These are phyloP conservation scores for Cutaneotrichosporon sp. DNA, from an alignment of 1,284 basidiomycete species.

Conservation along the genomic window DNA sequence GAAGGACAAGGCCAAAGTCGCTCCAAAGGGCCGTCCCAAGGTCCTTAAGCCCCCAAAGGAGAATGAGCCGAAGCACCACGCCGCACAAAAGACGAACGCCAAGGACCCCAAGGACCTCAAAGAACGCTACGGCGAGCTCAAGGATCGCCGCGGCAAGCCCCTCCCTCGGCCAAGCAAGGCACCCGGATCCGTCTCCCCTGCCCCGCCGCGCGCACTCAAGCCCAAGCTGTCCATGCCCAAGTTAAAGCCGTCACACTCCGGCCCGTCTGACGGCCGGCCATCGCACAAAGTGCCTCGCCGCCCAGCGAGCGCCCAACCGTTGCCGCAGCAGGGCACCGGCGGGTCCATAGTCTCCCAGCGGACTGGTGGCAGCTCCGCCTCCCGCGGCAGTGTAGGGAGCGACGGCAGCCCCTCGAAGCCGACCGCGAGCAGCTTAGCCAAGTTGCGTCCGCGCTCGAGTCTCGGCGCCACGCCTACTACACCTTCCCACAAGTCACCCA, in stretches of 20 bases:
- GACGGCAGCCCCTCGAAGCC: constrained; percentile 11
- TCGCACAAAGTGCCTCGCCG: neutral
- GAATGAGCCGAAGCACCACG: neutral
- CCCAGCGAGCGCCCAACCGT: neutral
- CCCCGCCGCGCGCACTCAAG: constrained; percentile 7
- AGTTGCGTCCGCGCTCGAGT: constrained; percentile 8
- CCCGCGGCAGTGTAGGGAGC: neutral
- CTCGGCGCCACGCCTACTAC: neutral
- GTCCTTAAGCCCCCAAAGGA: neutral
- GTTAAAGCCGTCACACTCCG: constrained; percentile 8
- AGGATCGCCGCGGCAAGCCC: neutral
- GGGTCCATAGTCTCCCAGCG: neutral
- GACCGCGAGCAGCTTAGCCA: constrained; percentile 19
- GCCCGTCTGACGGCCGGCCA: neutral
- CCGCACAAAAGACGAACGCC: neutral
- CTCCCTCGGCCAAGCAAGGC: neutral
- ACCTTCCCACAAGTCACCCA: neutral
- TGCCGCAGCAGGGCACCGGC: constrained; percentile 3
- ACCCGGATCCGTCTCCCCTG: neutral
- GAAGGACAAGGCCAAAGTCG: neutral
- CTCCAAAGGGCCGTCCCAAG: neutral
- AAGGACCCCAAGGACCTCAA: neutral
- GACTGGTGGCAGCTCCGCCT: constrained; percentile 7
- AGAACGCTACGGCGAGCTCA: neutral
- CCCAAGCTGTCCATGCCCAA: constrained; percentile 13